Evolutionary conservation across 768 basidiomycete species (phyloP), one percentile per base, ranked within the genome.

Genomic region (Harrya chromipes): DNA sequence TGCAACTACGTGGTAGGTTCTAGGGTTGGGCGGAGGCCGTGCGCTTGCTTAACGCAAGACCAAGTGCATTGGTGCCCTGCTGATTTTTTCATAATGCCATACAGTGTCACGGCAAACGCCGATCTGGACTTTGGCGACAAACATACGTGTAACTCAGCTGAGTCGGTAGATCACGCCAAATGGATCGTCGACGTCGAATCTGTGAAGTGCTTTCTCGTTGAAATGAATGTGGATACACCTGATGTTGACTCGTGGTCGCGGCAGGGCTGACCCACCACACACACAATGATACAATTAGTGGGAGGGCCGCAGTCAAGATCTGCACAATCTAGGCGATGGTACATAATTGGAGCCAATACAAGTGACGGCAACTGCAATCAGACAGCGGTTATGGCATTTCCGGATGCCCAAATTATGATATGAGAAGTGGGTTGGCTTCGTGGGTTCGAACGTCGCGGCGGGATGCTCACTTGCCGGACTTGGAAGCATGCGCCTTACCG

Each of bases 401-500:
- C 31, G 61, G 40, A 45, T 36, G 48, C 27, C 46, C 40, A 33
- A 51, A 50, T 36, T 29, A 46, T 37, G 46, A 46, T 53, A 54
- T 48, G 50, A 51, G 52, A 57, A 48, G 41, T 43, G 40, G 26
- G 7, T 13, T 26, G 26, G 26, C 50, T 59, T 48, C 51, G 62
- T 65, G 54, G 47, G 42, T 52, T 38, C 34, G 42, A 24, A 13
- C 29, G 47, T 54, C 21, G 43, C 33, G 52, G 48, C 57, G 48
- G 46, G 46, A 51, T 21, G 35, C 46, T 17, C 47, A 44, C 40
- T 41, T 57, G 52, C 60, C 62, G 31, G 42, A 55, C 26, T 50
- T 41, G 61, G 63, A 50, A 60, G 38, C 11, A 17, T 17, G 50
- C 49, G 47, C 53, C 50, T 24, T 39, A 52, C 64, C 63, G 64